Conservation (phyloP, 768 basidiomycete genomes). For the Hygrophorus russula region DNA sequence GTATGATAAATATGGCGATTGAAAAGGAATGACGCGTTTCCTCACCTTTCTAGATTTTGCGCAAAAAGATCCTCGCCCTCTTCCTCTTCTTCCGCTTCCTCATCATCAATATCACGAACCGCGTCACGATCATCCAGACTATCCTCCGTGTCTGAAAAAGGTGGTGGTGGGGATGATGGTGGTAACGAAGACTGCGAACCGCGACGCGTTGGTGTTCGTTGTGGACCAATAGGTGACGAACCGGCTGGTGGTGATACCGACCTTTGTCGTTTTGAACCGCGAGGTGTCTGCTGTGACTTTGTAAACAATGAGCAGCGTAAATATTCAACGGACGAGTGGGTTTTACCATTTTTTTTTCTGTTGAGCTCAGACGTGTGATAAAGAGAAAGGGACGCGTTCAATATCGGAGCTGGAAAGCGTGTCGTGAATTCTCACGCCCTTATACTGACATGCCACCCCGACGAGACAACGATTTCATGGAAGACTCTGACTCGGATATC, state of each 20-base stretch:
- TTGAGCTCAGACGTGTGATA: no score
- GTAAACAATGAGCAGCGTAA: neutral
- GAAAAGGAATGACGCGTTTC: conserved; percentile 3
- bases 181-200: conserved; percentile 69
- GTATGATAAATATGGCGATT: conserved; percentile 5
- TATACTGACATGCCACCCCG: conserved; percentile 22
- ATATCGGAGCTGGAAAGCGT: no score
- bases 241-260: conserved; percentile 42
- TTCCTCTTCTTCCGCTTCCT: conserved; percentile 60
- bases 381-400: no score
- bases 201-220: conserved; percentile 35
- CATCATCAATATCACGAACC: conserved; percentile 55
- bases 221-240: conserved; percentile 32
- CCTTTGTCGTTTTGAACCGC: conserved; percentile 53
- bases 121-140: conserved; percentile 62
- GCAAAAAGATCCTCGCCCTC: conserved; percentile 92
- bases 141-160: conserved; percentile 84
- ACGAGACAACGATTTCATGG: conserved; percentile 33
- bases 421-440: no score
- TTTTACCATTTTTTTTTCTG: neutral
- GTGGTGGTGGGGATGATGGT: conserved; percentile 73
- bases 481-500: conserved; percentile 66
- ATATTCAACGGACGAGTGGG: neutral
- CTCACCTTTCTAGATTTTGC: conserved; percentile 65
- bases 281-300: conserved; percentile 30